Evolutionary conservation across 2,329 filamentous ascomycete genomes (phyloP).

Genomic region (Metarhizium humberi): DNA sequence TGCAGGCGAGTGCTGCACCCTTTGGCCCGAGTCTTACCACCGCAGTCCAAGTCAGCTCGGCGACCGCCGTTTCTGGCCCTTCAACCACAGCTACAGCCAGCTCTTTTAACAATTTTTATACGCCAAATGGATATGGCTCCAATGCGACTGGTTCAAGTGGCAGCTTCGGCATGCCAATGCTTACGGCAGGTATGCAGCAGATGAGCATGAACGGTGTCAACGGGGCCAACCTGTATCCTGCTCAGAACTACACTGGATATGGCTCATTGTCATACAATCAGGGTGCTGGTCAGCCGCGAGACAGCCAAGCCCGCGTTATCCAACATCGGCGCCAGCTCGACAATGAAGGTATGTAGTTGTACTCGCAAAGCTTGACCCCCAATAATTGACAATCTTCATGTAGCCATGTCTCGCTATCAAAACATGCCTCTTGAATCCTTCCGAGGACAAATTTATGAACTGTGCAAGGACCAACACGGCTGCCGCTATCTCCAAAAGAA

Average conservation of each 20-base stretch:
- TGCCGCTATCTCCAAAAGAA: conserved; percentile 97
- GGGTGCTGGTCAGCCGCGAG: conserved; percentile 46
- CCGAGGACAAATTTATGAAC: conserved; percentile 71
- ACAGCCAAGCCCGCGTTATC: conserved; percentile 68
- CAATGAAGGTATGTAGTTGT: conserved; percentile 49
- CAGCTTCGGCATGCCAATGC: conserved; percentile 32
- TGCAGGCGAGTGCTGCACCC: conserved; percentile 71
- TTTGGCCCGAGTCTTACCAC: conserved; percentile 55
- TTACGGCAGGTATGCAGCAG: conserved; percentile 60
- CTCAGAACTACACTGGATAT: conserved; percentile 51
- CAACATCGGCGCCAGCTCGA: conserved; percentile 67
- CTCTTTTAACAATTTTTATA: conserved; percentile 24
- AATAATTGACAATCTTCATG: neutral
- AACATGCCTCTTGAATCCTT: conserved; percentile 76
- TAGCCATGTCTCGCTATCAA: conserved; percentile 69
- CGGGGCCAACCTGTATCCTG: conserved; percentile 38
- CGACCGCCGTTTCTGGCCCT: conserved; percentile 15
- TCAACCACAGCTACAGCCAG: conserved; percentile 14
- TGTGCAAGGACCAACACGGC: conserved; percentile 97
- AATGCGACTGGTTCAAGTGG: conserved; percentile 13
- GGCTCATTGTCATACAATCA: conserved; percentile 39
- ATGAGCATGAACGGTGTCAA: conserved; percentile 45
- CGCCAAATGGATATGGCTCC: conserved; percentile 18
- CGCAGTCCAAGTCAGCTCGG: conserved; percentile 16
- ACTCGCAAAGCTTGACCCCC: neutral